Evolutionary conservation across 768 basidiomycete genomes (phyloP), one percentile per base, ranked within the genome.

Genomic region (Rhodotorula paludigena): DNA sequence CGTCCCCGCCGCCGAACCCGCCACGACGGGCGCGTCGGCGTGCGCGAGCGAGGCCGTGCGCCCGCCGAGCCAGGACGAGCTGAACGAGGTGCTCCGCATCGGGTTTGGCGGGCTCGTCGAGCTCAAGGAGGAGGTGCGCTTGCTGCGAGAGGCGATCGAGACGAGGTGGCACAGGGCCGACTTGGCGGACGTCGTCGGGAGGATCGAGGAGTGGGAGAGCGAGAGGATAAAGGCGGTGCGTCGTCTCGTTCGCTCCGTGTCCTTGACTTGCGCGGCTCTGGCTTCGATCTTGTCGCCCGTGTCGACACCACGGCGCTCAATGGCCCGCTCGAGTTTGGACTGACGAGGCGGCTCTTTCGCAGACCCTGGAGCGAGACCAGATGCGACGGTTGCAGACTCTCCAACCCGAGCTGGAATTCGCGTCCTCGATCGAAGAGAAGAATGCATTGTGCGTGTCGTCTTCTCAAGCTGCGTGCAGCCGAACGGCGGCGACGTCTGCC

Each of bases 341-440:
- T n/a, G n/a, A n/a, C n/a, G n/a, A n/a, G n/a, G n/a, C n/a, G n/a
- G n/a, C 14, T 18, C 39, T 25, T 32, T 10, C 12, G 15, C 54
- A 71, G 70, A 71, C 66, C 12, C 56, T 71, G 51, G 65, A 64
- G 35, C 42, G 53, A 15, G 63, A 71, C 45, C 70, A 71, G 30
- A 39, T 67, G 32, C 57, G 70, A 6, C 63, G 70, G 4, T 35
- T 68, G 2, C 21, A 45, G 30, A 15, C 36, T 2, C 49, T 68
- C 25, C 44, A 58, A 23, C 57, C 66, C 15, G 57, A 58, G 12
- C 52, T 63, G 12, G 57, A 57, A 12, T 48, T 63, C 7, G 38
- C 23, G 2, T 47, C 36, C 8, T 42, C 57, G 16, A 60, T 71
- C 38, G 18, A 8, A 20, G 69, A 63, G n/a, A 59, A 57, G 47